These are phyloP conservation scores for Potentilla sterilis DNA, from an alignment of 306 rosid species.

Conservation along the genomic window DNA sequence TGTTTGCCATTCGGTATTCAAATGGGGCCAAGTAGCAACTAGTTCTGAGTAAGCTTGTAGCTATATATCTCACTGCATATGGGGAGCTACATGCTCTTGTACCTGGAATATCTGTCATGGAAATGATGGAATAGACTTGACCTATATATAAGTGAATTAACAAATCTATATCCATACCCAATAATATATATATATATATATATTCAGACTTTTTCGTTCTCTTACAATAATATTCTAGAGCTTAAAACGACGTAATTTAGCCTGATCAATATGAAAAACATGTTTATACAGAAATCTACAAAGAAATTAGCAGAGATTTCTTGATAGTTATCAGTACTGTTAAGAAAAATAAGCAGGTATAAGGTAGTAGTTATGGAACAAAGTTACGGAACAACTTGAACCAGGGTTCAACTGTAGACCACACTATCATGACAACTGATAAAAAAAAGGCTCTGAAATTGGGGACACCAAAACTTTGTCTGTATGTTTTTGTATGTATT, in stretches of 20 bases:
- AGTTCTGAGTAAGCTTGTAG: background rate
- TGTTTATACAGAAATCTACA: background rate
- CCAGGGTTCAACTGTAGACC: too few species aligned
- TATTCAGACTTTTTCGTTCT: too few species aligned
- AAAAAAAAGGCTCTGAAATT: background rate
- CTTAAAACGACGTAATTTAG: background rate
- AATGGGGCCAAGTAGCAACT: background rate
- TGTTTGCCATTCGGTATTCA: background rate
- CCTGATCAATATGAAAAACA: background rate
- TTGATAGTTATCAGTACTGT: background rate
- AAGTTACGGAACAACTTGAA: too few species aligned
- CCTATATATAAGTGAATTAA: background rate
- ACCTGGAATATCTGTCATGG: background rate
- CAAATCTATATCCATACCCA: background rate
- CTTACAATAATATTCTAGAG: too few species aligned
- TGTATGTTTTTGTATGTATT: background rate
- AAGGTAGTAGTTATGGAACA: background rate
- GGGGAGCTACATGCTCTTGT: constrained; percentile 4
- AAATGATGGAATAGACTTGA: background rate
- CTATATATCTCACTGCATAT: background rate
- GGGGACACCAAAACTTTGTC: background rate
- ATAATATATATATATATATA: background rate
- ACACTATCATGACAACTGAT: too few species aligned
- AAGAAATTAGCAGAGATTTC: background rate
- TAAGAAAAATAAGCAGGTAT: background rate